phyloP scores from a whole-genome alignment of 148 eudicot genomes.

The Silene latifolia region DNA sequence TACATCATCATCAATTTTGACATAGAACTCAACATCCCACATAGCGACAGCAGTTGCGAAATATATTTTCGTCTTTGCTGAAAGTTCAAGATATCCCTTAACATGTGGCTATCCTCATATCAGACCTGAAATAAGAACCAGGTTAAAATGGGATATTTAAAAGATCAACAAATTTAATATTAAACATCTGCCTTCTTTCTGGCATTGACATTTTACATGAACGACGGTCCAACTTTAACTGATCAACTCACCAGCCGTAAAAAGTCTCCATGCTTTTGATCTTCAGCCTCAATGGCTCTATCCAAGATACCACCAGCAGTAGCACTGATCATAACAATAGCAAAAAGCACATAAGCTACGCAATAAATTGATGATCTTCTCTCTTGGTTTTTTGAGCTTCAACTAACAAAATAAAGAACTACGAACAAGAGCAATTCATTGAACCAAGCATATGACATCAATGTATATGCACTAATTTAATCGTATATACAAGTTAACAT shows the following conservation, averaged over 20 bases:
- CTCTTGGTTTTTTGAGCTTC: neutral
- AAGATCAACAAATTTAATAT: neutral
- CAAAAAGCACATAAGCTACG: slow-evolving; percentile 8
- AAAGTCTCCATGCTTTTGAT: too few relatives aligned
- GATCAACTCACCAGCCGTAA: slow-evolving; percentile 58
- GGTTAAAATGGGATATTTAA: neutral
- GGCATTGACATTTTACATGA: too few relatives aligned
- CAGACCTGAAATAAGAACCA: slow-evolving; percentile 2
- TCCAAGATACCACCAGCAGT: slow-evolving; percentile 84
- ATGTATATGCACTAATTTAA: too few relatives aligned
- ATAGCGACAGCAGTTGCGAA: too few relatives aligned
- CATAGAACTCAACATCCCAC: too few relatives aligned
- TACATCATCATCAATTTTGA: too few relatives aligned
- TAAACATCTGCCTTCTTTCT: too few relatives aligned
- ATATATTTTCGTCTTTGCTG: too few relatives aligned
- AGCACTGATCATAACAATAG: slow-evolving; percentile 44
- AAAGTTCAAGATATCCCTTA: slow-evolving; percentile 84
- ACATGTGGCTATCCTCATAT: slow-evolving; percentile 56
- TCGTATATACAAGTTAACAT: too few relatives aligned
- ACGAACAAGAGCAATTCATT: neutral
- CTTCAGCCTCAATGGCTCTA: slow-evolving; percentile 81
- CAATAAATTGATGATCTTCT: neutral
- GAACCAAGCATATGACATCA: neutral
- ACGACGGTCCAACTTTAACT: neutral
- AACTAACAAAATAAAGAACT: neutral